Evolutionary conservation across 495 filamentous ascomycete species (phyloP), one percentile per base, ranked within the genome.

Genomic region (Immersiella caudata): DNA sequence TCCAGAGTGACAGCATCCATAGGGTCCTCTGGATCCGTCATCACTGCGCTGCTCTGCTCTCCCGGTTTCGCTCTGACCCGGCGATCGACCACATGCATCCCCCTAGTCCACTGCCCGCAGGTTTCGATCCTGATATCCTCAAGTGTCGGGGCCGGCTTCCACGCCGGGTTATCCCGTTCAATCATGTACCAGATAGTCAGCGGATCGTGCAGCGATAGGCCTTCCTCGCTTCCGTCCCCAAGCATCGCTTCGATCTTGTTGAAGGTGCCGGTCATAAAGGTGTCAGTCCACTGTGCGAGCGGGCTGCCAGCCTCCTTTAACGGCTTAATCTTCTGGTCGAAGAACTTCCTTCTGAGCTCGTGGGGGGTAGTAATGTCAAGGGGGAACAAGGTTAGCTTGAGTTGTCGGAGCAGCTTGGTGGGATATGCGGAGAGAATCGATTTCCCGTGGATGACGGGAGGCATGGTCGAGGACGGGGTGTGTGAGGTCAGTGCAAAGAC

Each of bases 401-500:
- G 85, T 60, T 76, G 82, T 65, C 80, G 81, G 33, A 85, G 86
- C 2, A 94, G 86, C 18, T 81, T 86, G 11, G 77, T 76, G 0
- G 93, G 93, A 70, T 95, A 96, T 0, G 87, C 77, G 2, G 82
- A 81, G 20, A 96, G 81, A 33, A 70, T 55, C 7, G 77, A 60
- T 68, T 80, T 71, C 68, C 78, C 71, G 60, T 75, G 21, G 76
- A 74, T 26, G 1, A 81, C 72, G 0, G 89, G 87, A 2, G 94
- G 94, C 82, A 96, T 86, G 46, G 84, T 87, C 6, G 82, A 83
- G 12, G 75, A 64, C 2, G 96, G 96, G 56, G 79, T 84, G 1
- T 89, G 90, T 1, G 93, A 96, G 8, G 95, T 97, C 35, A 98
- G 85, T 3, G 95, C 94, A 75, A 89, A 97, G 27, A 99, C 86